Base-by-base conservation (phyloP, 2,329 filamentous ascomycete species). In the Blumeria graminis region DNA sequence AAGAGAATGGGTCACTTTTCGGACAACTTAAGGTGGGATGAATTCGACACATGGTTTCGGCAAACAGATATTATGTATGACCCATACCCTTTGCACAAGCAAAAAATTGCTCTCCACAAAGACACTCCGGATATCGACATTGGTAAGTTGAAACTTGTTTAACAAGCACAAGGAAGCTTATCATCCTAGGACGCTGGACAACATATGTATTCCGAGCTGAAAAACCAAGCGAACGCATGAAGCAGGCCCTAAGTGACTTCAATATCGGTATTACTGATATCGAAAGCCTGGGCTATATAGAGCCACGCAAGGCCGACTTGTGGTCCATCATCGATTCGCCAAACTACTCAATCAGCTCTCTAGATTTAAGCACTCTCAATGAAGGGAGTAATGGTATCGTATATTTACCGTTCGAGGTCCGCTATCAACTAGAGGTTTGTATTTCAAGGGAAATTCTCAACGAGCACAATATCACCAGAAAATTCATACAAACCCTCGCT, bases 351-450 rank as follows among this genome's bases (percentile, higher is more conserved):
- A 36, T 51, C 34, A 57, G 61, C 38, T 58, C 58, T 28, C 39
- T 58, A 13, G 59, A 62, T 55, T 14, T 65, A 34, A 55, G 52
- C n/a, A 61, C 38, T 57, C 62, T 57, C 55, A 60, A 22, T 58
- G 51, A 55, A 22, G 6, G 55, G 55, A 71, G 28, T 68, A 69
- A 33, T 60, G 58, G 67, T 34, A 53, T 53, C 1, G 61, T 69
- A 56, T 28, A 71, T 90, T 3, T 57, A 22, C 70, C 77, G 0
- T 95, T 88, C 59, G 70, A 79, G 0, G 77, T 94, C 1, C 77
- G 86, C 14, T 98, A 96, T 65, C 88, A 94, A 66, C 76, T 98
- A 0, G 90, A 98, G 67, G 89, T 87, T 0, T 96, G 90, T 65
- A 74, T 96, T n/a, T 94, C 89, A 0, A 78, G 83, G 33, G 80